Evolutionary conservation across 1,284 basidiomycete species (phyloP), one percentile per base, ranked within the genome.

Genomic region (Rhodotorula sp.): DNA sequence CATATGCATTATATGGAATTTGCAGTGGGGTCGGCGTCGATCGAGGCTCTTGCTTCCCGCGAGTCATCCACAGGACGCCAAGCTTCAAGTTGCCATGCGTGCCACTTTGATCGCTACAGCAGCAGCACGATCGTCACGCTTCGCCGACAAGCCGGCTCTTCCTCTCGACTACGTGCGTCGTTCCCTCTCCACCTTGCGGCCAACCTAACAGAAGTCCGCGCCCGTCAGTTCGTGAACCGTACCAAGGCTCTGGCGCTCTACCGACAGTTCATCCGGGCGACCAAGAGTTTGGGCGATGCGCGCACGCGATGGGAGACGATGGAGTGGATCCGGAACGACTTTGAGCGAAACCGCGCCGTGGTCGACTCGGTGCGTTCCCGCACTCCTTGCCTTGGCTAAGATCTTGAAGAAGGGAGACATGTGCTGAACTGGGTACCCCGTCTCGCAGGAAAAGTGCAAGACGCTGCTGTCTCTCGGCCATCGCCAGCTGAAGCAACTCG

Each of bases 401-500:
- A 1, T 17, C 6, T 15, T 2, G 48, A 6, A 6, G 37, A 8
- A 42, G 10, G 10, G 37, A 42, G 10, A 56, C 6, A 24, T 4
- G 10, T 4, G 20, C 29, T 33, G 30, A 29, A 30, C 8, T 10
- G 2, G 4, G 12, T 15, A 0, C 5, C 17, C 17, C 26, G 42
- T 10, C 12, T 15, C 26, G 45, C 62, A 76, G 72, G 71, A 69
- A 26, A 69, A 73, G 61, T 59, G 65, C 17, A 73, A 66, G 55
- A 75, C 73, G 15, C 57, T 76, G 42, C 66, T 76, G 42, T 67
- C 69, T 3, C 64, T 75, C 33, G 75, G 73, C 0, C 54, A 69
- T 12, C 60, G 72, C 6, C 74, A 76, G 61, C 55, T 72, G n/a
- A 75, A 76, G 62, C 75, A 76, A 62, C 64, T 76, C 17, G 69